Conservation (phyloP, 192 early-diverging fungal species). For the Chytriomyces sp. region DNA sequence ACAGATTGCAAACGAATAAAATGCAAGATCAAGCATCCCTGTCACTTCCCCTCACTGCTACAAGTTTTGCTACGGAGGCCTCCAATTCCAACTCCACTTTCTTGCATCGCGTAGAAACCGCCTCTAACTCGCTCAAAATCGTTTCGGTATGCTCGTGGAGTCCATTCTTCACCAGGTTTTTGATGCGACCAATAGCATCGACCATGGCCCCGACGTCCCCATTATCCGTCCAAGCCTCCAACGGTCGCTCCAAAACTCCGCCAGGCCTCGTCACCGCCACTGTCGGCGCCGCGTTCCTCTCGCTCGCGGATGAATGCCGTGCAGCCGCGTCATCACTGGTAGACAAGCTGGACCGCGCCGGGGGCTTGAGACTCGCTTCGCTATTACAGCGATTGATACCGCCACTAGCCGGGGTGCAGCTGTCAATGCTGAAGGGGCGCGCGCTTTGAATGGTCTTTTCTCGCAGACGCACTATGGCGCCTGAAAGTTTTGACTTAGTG, state of each 20-base stretch:
- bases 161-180: constrained; percentile 3
- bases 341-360: not conserved
- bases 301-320: not conserved
- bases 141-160: not conserved
- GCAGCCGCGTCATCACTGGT: not conserved
- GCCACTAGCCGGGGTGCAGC: not conserved
- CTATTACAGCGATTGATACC: not conserved
- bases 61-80: not conserved
- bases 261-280: not conserved
- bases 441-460: too few species aligned
- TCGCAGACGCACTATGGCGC: not conserved
- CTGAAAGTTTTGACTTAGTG: not conserved
- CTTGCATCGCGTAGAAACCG: constrained; percentile 1
- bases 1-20: too few species aligned
- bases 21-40: too few species aligned
- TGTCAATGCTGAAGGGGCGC: not conserved
- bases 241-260: not conserved
- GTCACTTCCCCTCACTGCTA: too few species aligned
- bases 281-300: not conserved
- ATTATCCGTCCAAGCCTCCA: not conserved
- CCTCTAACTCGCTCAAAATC: constrained; percentile 15
- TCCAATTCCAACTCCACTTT: constrained; percentile 15
- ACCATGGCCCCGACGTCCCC: constrained; percentile 10
- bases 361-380: not conserved
- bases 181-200: not conserved